Conservation (phyloP, 1,139 yeast genomes). For the Suhomyces panamericanus region DNA sequence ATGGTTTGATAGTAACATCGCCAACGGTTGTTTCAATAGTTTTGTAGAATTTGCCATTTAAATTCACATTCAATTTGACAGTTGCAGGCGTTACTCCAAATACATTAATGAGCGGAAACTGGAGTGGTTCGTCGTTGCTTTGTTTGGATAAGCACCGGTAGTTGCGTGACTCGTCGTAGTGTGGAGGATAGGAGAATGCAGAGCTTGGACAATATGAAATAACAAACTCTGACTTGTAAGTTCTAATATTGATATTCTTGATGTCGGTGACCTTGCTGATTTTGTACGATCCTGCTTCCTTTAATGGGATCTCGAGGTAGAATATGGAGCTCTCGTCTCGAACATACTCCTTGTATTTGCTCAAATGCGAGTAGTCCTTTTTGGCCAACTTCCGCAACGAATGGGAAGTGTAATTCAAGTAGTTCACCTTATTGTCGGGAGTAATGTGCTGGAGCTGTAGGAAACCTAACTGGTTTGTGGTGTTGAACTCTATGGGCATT, state of each 20-base stretch:
- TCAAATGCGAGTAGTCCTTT: slow-evolving; percentile 42
- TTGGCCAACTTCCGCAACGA: slow-evolving; percentile 51
- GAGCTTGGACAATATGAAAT: slow-evolving; percentile 82
- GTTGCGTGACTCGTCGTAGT: slow-evolving; percentile 20
- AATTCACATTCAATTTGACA: slow-evolving; percentile 57
- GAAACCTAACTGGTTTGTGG: slow-evolving; percentile 70
- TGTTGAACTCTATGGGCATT: slow-evolving; percentile 79
- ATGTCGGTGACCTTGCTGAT: slow-evolving; percentile 65
- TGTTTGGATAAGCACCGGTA: slow-evolving; percentile 58
- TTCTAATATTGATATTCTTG: slow-evolving; percentile 62
- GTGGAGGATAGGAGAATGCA: slow-evolving; percentile 40
- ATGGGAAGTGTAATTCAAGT: slow-evolving; percentile 55
- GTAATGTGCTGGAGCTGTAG: slow-evolving; percentile 67
- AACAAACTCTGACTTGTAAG: slow-evolving; percentile 62
- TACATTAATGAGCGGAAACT: slow-evolving; percentile 51
- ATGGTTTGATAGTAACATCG: slow-evolving; percentile 5
- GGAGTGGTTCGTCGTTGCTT: slow-evolving; percentile 47
- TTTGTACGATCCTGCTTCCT: slow-evolving; percentile 71
- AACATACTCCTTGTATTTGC: slow-evolving; percentile 22
- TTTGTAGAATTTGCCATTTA: slow-evolving; percentile 45
- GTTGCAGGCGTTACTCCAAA: slow-evolving; percentile 77
- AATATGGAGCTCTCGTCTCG: slow-evolving; percentile 35
- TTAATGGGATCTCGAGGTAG: slow-evolving; percentile 59
- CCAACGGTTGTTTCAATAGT: slow-evolving; percentile 28
- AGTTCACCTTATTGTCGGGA: slow-evolving; percentile 49